These are phyloP conservation scores for Noccaea bulbosa DNA, from an alignment of 345 rosid genomes.

Conservation along the genomic window DNA sequence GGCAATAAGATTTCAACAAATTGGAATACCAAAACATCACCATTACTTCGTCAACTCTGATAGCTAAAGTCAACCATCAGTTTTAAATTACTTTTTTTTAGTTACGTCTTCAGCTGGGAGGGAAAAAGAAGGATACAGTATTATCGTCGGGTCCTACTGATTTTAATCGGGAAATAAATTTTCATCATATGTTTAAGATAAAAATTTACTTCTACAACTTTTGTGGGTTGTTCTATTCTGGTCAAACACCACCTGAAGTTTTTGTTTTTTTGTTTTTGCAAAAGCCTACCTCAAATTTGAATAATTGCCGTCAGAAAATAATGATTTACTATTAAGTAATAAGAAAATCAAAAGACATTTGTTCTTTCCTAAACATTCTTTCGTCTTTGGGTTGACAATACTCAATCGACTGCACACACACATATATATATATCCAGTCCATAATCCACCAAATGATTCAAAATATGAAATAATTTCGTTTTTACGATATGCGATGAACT, in stretches of 20 bases:
- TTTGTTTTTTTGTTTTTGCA: too few species aligned
- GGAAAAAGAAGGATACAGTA: not conserved
- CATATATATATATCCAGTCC: not conserved
- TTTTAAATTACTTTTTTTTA: not conserved
- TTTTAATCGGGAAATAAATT: too few species aligned
- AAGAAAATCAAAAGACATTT: not conserved
- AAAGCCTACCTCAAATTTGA: too few species aligned
- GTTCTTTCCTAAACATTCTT: not conserved
- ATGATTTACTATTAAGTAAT: not conserved
- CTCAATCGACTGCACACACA: not conserved
- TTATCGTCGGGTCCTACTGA: not conserved
- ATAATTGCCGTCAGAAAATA: too few species aligned
- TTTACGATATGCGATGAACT: not conserved
- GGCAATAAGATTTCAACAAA: conserved; percentile 8
- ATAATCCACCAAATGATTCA: not conserved
- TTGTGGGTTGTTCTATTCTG: too few species aligned
- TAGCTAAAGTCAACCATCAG: conserved; percentile 18
- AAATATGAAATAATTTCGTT: not conserved
- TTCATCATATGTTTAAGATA: not conserved
- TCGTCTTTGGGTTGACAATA: not conserved
- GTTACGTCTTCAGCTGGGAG: not conserved
- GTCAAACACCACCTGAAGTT: too few species aligned
- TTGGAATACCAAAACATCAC: conserved; percentile 21
- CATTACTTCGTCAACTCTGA: conserved; percentile 14
- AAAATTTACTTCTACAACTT: not conserved